phyloP scores from a whole-genome alignment of 257 asterid genomes.

The Solanum lycopersicoides region DNA sequence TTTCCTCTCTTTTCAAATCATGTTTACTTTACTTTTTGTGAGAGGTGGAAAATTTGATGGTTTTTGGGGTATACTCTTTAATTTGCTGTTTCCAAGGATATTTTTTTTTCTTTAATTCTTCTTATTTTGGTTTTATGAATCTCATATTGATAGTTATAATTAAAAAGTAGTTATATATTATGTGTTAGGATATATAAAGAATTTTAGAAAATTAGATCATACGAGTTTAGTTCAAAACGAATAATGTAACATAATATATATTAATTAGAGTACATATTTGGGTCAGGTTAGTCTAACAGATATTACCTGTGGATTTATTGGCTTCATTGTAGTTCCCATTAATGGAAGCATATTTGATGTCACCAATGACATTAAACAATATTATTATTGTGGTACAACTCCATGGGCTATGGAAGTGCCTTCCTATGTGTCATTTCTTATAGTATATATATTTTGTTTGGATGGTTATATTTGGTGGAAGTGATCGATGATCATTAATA shows the following conservation, averaged over 20 bases:
- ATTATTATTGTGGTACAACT: background rate
- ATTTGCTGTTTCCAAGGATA: slow-evolving; percentile 13
- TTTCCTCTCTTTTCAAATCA: slow-evolving; percentile 14
- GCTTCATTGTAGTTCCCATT: background rate
- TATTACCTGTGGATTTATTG: background rate
- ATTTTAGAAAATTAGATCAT: background rate
- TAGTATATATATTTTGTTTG: background rate
- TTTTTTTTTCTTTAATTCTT: background rate
- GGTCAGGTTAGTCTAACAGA: background rate
- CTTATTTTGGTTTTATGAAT: background rate
- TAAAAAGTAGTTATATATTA: too few relatives aligned
- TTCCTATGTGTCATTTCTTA: background rate
- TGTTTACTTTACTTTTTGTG: slow-evolving; percentile 35
- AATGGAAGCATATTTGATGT: background rate
- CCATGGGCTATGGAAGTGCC: background rate
- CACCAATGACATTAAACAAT: background rate
- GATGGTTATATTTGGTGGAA: background rate
- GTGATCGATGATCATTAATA: background rate
- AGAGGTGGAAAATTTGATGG: slow-evolving; percentile 3
- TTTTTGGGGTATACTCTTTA: slow-evolving; percentile 14
- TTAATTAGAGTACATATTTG: background rate
- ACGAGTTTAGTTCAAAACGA: background rate
- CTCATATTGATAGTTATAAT: too few relatives aligned
- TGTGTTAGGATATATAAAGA: background rate
- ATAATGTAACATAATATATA: background rate